Conservation (phyloP, 257 asterid species). For the Przewalskia tangutica region DNA sequence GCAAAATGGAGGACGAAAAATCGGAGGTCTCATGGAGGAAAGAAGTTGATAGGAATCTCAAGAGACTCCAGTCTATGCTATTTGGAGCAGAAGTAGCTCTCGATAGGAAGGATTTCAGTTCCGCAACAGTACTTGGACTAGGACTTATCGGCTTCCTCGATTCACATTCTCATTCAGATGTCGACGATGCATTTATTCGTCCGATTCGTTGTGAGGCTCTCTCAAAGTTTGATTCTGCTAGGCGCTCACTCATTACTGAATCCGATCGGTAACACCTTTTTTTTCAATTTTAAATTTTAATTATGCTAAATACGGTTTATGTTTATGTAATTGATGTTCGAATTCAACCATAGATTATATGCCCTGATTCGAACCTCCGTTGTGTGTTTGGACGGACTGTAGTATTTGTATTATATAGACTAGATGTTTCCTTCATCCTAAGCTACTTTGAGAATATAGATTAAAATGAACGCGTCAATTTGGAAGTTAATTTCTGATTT, state of each 20-base stretch:
- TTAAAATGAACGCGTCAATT: background rate
- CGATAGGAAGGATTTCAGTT: conserved; percentile 58
- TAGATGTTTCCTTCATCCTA: background rate
- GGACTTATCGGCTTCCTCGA: conserved; percentile 90
- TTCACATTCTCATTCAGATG: conserved; percentile 52
- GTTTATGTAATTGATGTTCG: background rate
- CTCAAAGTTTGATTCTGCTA: conserved; percentile 54
- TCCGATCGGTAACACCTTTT: conserved; percentile 54
- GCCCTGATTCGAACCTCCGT: background rate
- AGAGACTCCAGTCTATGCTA: conserved; percentile 77
- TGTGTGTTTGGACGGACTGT: background rate
- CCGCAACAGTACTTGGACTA: conserved; percentile 62
- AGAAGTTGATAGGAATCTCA: conserved; percentile 63
- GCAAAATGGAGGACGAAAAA: conserved; percentile 20
- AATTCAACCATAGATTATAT: background rate
- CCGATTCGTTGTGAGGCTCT: conserved; percentile 83
- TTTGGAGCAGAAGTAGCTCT: conserved; percentile 78
- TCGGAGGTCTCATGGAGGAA: conserved; percentile 66
- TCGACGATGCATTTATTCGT: conserved; percentile 58
- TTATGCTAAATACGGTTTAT: background rate
- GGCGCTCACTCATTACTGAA: conserved; percentile 43
- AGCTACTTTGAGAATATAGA: background rate
- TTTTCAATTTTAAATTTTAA: background rate
- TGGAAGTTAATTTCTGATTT: background rate
- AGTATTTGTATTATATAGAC: background rate